Evolutionary conservation across 176 grass and related monocot species (phyloP), one percentile per base, ranked within the genome.

Genomic region (Carex littledalei): DNA sequence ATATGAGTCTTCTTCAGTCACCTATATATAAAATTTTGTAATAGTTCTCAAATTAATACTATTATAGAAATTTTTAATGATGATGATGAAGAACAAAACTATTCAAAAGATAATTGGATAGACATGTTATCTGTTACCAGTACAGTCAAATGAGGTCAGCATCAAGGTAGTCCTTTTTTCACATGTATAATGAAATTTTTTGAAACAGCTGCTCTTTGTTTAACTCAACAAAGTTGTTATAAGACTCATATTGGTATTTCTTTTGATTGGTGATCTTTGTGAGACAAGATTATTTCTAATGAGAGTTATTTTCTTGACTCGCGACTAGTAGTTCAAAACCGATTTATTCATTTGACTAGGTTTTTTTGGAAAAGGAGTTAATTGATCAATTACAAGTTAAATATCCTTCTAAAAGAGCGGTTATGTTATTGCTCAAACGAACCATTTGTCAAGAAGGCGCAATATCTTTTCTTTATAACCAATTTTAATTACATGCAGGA

Each of bases 1-100:
- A 78, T 98, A 98, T 32, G 95, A 95, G 83, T 98, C 95, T 80
- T 93, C 93, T 92, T 92, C 88, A 62, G 85, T 74, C 22, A 98
- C 71, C 95, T 98, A 88, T 60, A 18, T 13, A 83, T 73, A 74
- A 72, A 58, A 69, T 47, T 17, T n/a, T 56, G 34, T 52, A 53
- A 69, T 70, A 31, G 18, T 61, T 84, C 24, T 39, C 57, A 43
- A 82, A 49, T 41, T 22, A 24, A 22, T 26, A 31, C 3, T 65
- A 61, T 7, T 73, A 50, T 73, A 9, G n/a, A 68, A 73, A 73
- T 50, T 21, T 8, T 13, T 22, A 12, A 21, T 49, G 37, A 5
- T 22, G 41, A 45, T 47, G 8, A 21, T 50, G n/a, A n/a, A 37
- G 20, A 9, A 72, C 20, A 75, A 52, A 26, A 22, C 4, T 0